A percentile compares a stretch with the other conserved stretches of the same genome.
Evolutionary conservation across 768 basidiomycete species (phyloP).

Genomic region (Panellus pusillus): DNA sequence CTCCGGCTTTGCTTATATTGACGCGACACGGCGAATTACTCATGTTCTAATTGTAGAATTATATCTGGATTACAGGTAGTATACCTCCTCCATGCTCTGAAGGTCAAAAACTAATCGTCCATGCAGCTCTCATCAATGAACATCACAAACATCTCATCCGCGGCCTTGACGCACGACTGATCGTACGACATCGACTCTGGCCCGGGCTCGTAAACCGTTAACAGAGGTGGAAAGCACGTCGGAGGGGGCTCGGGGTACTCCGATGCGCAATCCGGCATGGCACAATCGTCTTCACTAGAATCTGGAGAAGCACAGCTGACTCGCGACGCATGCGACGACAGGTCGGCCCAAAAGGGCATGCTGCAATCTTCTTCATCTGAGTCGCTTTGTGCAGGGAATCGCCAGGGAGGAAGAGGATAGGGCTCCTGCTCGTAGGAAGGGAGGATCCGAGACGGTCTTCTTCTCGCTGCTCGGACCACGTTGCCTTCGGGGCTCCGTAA

Average conservation of each 20-base stretch:
- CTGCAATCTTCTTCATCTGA: neutral
- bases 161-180: neutral
- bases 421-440: neutral
- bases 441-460: neutral
- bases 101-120: constrained; percentile 4
- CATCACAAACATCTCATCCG: constrained; percentile 16
- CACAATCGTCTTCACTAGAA: neutral
- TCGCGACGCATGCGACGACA: too few relatives aligned
- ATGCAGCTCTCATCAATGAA: constrained; percentile 16
- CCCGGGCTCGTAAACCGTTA: neutral
- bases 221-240: neutral
- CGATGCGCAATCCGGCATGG: neutral
- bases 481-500: neutral
- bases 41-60: too few relatives aligned
- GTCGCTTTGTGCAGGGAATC: neutral
- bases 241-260: neutral
- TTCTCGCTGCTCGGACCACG: constrained; percentile 1
- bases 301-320: neutral
- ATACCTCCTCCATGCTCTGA: too few relatives aligned
- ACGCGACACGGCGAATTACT: neutral
- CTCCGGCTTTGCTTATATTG: neutral
- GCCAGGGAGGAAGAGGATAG: neutral
- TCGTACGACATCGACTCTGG: neutral
- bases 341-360: neutral
- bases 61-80: neutral